Evolutionary conservation across 441 rosid genomes (phyloP).

Genomic region (Erysimum cheiri): DNA sequence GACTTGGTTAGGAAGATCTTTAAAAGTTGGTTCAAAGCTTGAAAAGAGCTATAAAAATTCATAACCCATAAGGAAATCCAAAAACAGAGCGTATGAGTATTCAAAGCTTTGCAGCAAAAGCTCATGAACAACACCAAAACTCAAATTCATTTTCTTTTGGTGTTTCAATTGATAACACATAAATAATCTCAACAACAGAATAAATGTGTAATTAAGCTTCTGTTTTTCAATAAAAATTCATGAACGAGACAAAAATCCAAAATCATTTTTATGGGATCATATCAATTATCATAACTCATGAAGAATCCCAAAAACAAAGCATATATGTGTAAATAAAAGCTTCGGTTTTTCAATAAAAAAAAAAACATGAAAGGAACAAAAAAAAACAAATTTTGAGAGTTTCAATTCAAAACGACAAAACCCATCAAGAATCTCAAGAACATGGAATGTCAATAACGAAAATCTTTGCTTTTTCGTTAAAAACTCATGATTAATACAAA

Average conservation of each 20-base stretch:
- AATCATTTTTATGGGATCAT: neutral
- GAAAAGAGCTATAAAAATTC: too few species aligned
- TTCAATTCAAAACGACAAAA: too few species aligned
- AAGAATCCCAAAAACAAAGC: neutral
- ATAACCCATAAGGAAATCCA: neutral
- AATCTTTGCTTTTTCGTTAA: neutral
- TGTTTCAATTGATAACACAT: neutral
- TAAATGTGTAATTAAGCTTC: neutral
- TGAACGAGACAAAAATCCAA: neutral
- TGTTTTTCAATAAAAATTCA: neutral
- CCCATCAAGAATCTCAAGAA: slow-evolving; percentile 10
- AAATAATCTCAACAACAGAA: neutral
- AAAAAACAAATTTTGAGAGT: too few species aligned
- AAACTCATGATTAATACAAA: too few species aligned
- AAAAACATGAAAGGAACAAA: too few species aligned
- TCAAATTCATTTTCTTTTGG: neutral
- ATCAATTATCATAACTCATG: neutral
- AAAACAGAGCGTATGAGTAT: neutral
- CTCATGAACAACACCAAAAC: neutral
- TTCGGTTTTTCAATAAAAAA: neutral
- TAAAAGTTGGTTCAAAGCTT: too few species aligned
- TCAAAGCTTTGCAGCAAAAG: neutral
- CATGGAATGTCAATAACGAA: neutral
- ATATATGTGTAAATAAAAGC: neutral
- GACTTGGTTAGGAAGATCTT: neutral